Evolutionary conservation across 148 eudicot genomes (phyloP).

Genomic region (Diospyros kaki): DNA sequence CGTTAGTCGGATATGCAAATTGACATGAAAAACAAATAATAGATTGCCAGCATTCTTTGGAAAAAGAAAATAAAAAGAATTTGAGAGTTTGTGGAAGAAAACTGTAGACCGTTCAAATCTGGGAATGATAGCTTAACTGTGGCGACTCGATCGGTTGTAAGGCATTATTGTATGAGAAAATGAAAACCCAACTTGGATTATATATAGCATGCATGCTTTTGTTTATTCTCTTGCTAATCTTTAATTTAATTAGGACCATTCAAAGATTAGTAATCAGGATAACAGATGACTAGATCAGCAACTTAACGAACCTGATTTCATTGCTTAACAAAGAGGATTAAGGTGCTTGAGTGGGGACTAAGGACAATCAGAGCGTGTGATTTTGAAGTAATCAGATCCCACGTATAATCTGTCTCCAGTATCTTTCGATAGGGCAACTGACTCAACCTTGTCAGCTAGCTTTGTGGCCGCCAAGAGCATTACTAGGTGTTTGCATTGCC

Average conservation of each 20-base stretch:
- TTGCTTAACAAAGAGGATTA: neutral
- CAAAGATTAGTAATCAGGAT: too few species aligned
- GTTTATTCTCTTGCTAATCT: neutral
- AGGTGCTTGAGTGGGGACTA: neutral
- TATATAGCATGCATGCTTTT: neutral
- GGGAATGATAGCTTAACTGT: too few species aligned
- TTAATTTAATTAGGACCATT: too few species aligned
- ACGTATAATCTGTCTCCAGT: neutral
- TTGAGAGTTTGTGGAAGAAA: too few species aligned
- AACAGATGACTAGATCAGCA: neutral
- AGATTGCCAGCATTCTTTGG: too few species aligned
- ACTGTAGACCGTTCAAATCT: neutral
- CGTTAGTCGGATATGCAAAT: neutral
- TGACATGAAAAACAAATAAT: neutral
- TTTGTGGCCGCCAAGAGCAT: neutral
- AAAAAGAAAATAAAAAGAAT: too few species aligned
- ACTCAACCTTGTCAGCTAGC: neutral
- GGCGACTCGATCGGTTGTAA: too few species aligned
- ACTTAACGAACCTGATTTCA: neutral
- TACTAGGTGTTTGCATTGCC: too few species aligned
- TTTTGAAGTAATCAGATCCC: neutral
- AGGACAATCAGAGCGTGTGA: neutral
- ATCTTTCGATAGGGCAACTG: neutral
- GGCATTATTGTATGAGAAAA: too few species aligned
- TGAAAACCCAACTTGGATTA: too few species aligned